Evolutionary conservation across 2,329 filamentous ascomycete species (phyloP), one percentile per base, ranked within the genome.

Genomic region (Colletotrichum neosansevieriae): DNA sequence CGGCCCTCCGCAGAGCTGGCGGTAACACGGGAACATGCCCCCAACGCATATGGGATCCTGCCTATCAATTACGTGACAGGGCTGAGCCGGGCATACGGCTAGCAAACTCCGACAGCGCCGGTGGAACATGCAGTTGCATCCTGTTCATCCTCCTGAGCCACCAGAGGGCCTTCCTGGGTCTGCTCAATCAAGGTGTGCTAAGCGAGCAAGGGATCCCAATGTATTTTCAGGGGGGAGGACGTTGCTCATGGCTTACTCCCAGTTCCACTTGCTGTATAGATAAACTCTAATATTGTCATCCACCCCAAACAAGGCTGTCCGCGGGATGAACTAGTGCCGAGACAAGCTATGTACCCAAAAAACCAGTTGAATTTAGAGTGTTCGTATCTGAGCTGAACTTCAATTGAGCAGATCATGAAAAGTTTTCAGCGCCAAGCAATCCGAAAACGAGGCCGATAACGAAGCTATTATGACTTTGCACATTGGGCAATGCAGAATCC

Each of bases 241-340:
- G 57, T 49, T 56, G 34, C 17, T n/a, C 17, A 60, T 42, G 61
- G 29, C 29, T 7, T 32, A 24, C 49, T 17, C 2, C 36, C 24
- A 42, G 29, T 32, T 42, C 61, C 61, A 65, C 61, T 24, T 54
- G 17, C 24, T 64, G 54, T 36, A n/a, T n/a, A n/a, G n/a, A n/a
- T n/a, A 47, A 56, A 29, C 61, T 32, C 54, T 44, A 60, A 34
- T 40, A 36, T 54, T 67, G 40, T 53, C 54, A 54, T 12, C 53
- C 49, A 50, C 34, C 24, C 36, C 19, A 9, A 59, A 44, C 65
- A 59, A 36, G 45, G 40, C 61, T 53, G 11, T 17, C 32, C 34
- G 40, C 45, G 56, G 54, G 7, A 49, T 42, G 11, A 29, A 7
- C 29, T 17, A 47, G 21, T 58, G 56, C 24, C 54, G 36, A 45